Base-by-base conservation (phyloP, 306 rosid genomes). In the Begonia loranthoides region DNA sequence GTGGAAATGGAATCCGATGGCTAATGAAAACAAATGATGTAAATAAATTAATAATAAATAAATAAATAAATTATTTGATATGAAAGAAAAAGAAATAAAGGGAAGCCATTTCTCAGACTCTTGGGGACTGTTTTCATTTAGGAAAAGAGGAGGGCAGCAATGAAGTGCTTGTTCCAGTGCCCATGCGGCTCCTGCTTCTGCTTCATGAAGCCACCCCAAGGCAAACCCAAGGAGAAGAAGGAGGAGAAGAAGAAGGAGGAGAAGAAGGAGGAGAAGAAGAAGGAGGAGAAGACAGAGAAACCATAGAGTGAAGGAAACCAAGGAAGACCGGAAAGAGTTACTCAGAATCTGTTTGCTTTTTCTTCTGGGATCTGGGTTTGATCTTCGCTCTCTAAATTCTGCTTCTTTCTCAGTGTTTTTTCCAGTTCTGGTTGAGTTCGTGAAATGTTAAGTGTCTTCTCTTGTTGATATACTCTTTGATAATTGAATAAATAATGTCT, bases 141-240 rank as follows among this genome's bases (percentile, higher is more conserved):
- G 36, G 47, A 12, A 43, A 9, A 43, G 15, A n/a, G 14, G 15
- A 43, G 15, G 6, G 14, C 13, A 24, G 54, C 14, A 9, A 78
- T 78, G 84, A 78, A 78, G 75, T 78, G 74, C 71, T 74, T 78
- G 52, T 78, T 78, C 51, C 84, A 78, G 66, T 78, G 84, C 49
- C 84, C 84, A 0, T 78, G 80, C 41, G 74, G 84, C 28, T 78
- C 84, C 4, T 78, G 84, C 43, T 78, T 78, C 59, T 78, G 84
- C 80, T 78, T 78, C 73, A 65, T 78, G 84, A 78, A 78, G 74
- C 99, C 99, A 19, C 71, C 78, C 60, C 50, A 34, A 15, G 84
- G 81, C 4, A 63, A 67, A 39, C 57, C 79, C 22, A 74, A 76
- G 66, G 73, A 64, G 54, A 56, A 73, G 65, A 69, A 68, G 62